These are phyloP conservation scores for Dictyostelium capitatum DNA, from an alignment of 78 protist genomes.

Conservation along the genomic window DNA sequence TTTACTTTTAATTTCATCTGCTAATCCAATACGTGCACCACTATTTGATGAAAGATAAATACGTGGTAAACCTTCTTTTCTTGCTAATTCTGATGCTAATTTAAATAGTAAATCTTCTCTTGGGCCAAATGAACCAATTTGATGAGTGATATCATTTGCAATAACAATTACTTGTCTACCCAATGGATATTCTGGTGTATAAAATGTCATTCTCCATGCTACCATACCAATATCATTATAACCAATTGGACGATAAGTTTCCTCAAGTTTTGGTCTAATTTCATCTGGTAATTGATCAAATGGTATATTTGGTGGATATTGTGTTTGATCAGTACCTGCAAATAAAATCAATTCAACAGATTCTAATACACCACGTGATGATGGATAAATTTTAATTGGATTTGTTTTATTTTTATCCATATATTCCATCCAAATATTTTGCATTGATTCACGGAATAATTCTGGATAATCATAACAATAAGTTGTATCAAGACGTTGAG, in stretches of 20 bases:
- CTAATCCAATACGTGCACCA: constrained; percentile 99
- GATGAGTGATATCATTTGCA: constrained; percentile 97
- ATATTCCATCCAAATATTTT: constrained; percentile 80
- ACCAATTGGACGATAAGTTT: constrained; percentile 75
- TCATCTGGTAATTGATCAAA: constrained; percentile 45
- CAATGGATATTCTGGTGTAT: constrained; percentile 95
- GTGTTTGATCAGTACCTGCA: background rate
- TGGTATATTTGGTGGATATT: constrained; percentile 47
- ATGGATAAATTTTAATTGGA: constrained; percentile 32
- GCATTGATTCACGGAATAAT: constrained; percentile 90
- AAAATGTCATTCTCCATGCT: constrained; percentile 89
- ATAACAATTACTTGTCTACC: constrained; percentile 94
- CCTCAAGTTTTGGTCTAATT: constrained; percentile 52
- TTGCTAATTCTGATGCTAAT: constrained; percentile 91
- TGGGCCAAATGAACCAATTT: constrained; percentile 95
- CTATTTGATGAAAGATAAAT: constrained; percentile 96
- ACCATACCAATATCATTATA: constrained; percentile 95
- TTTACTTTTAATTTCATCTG: constrained; percentile 89
- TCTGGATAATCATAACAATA: constrained; percentile 96
- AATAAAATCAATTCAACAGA: constrained; percentile 51
- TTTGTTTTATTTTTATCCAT: constrained; percentile 47
- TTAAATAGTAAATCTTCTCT: constrained; percentile 85
- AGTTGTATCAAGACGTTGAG: constrained; percentile 90
- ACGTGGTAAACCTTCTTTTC: constrained; percentile 92
- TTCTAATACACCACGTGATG: constrained; percentile 48